Evolutionary conservation across 257 asterid genomes (phyloP).

Genomic region (Solanum commersonii): DNA sequence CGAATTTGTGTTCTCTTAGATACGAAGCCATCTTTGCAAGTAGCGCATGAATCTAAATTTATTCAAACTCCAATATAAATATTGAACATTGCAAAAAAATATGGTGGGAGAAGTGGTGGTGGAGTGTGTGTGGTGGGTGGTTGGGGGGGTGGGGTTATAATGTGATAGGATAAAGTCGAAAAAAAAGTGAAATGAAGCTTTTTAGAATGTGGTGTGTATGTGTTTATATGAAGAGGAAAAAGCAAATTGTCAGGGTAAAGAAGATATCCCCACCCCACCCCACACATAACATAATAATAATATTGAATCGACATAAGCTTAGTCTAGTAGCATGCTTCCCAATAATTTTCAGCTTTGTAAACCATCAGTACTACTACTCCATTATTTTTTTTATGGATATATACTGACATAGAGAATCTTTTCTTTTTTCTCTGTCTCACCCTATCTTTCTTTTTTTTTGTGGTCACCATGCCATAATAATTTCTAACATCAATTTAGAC

Average conservation of each 20-base stretch:
- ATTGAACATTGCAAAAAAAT: too few species aligned
- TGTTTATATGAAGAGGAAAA: not conserved
- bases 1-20: too few species aligned
- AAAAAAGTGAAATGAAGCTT: not conserved
- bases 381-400: not conserved
- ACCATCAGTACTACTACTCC: not conserved
- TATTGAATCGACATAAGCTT: not conserved
- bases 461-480: not conserved
- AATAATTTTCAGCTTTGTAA: not conserved
- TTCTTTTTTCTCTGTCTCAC: not conserved
- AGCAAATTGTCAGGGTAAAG: not conserved
- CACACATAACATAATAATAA: not conserved
- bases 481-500: not conserved
- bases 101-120: not conserved
- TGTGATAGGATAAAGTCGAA: not conserved
- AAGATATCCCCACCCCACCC: not conserved
- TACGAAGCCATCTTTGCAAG: too few species aligned
- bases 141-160: not conserved
- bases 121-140: not conserved
- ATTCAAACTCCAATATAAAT: accelerated
- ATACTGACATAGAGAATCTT: not conserved
- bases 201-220: not conserved
- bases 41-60: too few species aligned
- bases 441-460: not conserved
- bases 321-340: not conserved